Evolutionary conservation across 257 asterid genomes (phyloP), one percentile per base, ranked within the genome.

Genomic region (Apocynum venetum): DNA sequence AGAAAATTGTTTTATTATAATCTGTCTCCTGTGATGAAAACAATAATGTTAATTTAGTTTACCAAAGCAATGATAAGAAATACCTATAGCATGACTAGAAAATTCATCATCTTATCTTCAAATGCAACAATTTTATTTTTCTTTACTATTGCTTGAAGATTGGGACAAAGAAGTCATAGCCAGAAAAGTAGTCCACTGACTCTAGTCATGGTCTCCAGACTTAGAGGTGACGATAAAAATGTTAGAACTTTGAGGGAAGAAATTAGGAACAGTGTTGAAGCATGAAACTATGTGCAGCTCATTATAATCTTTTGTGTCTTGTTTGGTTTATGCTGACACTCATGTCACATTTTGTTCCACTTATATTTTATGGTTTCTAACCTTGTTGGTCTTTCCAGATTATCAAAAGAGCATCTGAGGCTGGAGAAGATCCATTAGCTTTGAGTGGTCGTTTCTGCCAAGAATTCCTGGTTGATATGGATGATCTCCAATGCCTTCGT

Each of bases 381-480:
- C 40, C 47, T 70, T 77, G 44, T 48, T 80, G 40, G 44, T 67
- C 52, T 67, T 79, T 79, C 72, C 87, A 92, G 97, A 94, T 94
- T 82, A 94, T 94, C 72, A 88, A 86, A 11, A 84, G 97, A 85
- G 94, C 94, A 25, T 85, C 87, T 84, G 91, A 89, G 82, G 53
- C 65, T 65, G 92, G 89, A 53, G 91, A 91, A 80, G 90, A 92
- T 79, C 88, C 94, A n/a, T 80, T 81, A 77, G 82, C 72, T 49
- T 85, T 91, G 88, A 92, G 97, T 82, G 85, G 88, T 55, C 84
- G 91, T 77, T 94, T 85, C 87, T 94, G 98, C 84, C 59, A 89
- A 65, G 98, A 94, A 85, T 94, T 85, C 80, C 91, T 89, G 48
- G 83, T 44, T 19, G 98, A 94, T 83, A 91, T 94, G 97, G 83